Evolutionary conservation across 257 asterid genomes (phyloP).

Genomic region (Petunia axillaris): DNA sequence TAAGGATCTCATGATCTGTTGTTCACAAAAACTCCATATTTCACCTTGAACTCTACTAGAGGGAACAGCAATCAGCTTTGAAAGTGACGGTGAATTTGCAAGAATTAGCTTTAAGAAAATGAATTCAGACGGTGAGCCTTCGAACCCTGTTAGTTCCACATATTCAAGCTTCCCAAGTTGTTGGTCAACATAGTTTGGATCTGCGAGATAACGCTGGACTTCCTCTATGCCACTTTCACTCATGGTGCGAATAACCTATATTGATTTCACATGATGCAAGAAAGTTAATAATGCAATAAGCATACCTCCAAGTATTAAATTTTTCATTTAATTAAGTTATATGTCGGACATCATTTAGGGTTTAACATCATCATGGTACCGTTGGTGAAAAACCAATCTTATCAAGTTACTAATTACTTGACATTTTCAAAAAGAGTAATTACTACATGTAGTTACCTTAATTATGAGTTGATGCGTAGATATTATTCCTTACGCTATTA

Average conservation of each 20-base stretch:
- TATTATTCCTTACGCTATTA: too few species aligned
- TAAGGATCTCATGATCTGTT: too few species aligned
- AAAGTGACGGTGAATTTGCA: not conserved
- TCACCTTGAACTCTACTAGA: not conserved
- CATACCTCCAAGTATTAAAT: too few species aligned
- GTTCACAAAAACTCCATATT: not conserved
- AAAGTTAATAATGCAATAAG: not conserved
- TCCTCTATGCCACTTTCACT: not conserved
- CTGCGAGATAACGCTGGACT: not conserved
- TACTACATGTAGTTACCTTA: too few species aligned
- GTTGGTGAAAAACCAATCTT: too few species aligned
- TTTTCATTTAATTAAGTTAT: too few species aligned
- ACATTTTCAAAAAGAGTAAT: too few species aligned
- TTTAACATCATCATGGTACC: too few species aligned
- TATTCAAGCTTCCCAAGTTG: not conserved
- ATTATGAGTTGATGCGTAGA: too few species aligned
- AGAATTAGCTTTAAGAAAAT: not conserved
- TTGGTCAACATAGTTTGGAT: not conserved
- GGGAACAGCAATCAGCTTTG: not conserved
- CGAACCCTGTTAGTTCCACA: not conserved
- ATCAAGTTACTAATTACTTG: too few species aligned
- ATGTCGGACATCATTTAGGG: too few species aligned
- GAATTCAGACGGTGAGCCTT: not conserved
- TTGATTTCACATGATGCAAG: not conserved
- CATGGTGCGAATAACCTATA: not conserved